Evolutionary conservation across 345 rosid species (phyloP).

Genomic region (Angophora floribunda): DNA sequence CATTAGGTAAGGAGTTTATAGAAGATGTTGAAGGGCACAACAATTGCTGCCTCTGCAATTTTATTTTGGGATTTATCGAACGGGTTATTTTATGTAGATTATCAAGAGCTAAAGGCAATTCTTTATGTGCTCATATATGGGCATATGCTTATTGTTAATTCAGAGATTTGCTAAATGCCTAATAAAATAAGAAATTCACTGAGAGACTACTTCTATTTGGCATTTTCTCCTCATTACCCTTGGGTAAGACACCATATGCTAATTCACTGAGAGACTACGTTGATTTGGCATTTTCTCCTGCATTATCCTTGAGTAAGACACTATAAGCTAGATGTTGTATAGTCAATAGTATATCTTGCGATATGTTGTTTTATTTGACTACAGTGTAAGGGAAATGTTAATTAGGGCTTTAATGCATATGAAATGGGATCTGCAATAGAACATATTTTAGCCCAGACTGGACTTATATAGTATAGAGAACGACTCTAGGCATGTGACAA

Average conservation of each 20-base stretch:
- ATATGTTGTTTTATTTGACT: neutral
- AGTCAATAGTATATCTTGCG: neutral
- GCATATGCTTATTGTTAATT: neutral
- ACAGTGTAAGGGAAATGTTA: neutral
- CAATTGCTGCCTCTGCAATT: neutral
- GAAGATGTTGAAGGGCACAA: neutral
- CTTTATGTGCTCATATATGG: neutral
- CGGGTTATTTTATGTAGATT: neutral
- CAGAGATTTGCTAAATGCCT: neutral
- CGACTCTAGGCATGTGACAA: neutral
- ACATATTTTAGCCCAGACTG: neutral
- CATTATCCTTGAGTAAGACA: neutral
- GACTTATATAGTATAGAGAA: neutral
- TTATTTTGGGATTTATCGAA: neutral
- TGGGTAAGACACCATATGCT: neutral
- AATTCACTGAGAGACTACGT: neutral
- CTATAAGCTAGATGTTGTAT: neutral
- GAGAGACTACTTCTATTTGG: neutral
- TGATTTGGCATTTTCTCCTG: neutral
- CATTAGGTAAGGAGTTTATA: neutral
- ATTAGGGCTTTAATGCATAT: neutral
- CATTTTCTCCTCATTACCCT: neutral
- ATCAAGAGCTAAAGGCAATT: neutral
- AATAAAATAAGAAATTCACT: neutral
- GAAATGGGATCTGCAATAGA: neutral